Evolutionary conservation across 164 flowering plant genomes (phyloP), one percentile per base, ranked within the genome.

Genomic region (Chloranthus sessilifolius): DNA sequence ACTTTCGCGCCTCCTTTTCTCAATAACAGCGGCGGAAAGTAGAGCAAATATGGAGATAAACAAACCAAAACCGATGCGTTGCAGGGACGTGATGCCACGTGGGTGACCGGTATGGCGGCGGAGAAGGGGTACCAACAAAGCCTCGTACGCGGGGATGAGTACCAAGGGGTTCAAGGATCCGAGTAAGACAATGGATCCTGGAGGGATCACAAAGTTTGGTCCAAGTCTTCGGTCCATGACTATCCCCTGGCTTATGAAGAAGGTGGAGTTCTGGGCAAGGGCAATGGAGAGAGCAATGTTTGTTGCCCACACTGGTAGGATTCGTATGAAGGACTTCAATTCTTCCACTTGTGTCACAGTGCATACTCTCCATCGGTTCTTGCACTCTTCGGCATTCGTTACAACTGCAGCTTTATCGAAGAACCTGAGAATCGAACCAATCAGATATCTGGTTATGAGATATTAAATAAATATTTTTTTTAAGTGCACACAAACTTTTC

Each of bases 311-410:
- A 85, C 36, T 0, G 90, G 91, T 10, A 83, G 68, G 23, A 79
- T 54, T 51, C 84, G 47, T 1, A 79, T 7, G 54, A 79, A 67
- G 47, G 58, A 71, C 47, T 86, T 86, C 52, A 74, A 58, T 52
- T 83, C 88, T 62, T 86, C 91, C 0, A 85, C 88, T 70, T 85
- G 88, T 0, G 83, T 81, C 1, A 83, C 78, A 0, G 88, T 79
- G 66, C 88, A 81, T 4, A 79, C 66, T 7, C 51, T 74, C 95
- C 91, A 83, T 0, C 79, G 61, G 76, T 56, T 70, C 0, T 24
- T 30, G 52, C 16, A 28, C 17, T 1, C 17, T 7, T 31, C 6
- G 7, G 24, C 11, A 10, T 16, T 34, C 20, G 38, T 43, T 27
- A 68, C 40, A 0, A 78, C 66, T 0, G 95, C 85, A 33, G 89